Evolutionary conservation across 768 basidiomycete genomes (phyloP), one percentile per base, ranked within the genome.

Genomic region (Lentinula sp.): DNA sequence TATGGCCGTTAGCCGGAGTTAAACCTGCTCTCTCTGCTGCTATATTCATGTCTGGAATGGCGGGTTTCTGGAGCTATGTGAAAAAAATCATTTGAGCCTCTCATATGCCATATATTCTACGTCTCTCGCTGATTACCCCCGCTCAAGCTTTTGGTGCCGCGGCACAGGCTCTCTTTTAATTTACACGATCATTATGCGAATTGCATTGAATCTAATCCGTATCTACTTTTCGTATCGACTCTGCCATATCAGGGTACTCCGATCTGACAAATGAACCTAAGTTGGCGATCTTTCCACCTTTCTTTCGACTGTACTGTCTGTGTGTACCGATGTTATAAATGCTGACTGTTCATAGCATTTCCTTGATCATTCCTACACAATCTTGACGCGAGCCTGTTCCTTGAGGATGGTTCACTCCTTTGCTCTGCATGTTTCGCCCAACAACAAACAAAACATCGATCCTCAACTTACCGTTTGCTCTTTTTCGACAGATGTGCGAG

Each of bases 21-120:
- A 87, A 80, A 73, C 93, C 95, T 66, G 93, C 93, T 64, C 76
- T 95, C 59, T 90, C 90, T 61, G 91, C 95, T 65, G 94, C 93
- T 60, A 89, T 89, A 55, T 75, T 97, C 66, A 89, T 95, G 75
- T 94, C 94, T 66, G 90, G 87, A 66, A 80, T 87, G 71, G 95
- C 96, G 62, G 95, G 95, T 61, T 78, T 86, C 62, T 99, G 96
- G 96, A 93, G 94, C 76, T 90, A 87, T 78, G 84, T 94, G 77
- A 98, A 99, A 83, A 87, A 84, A 77, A 87, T 80, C 70, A 82
- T 95, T 76, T 92, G 82, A 89, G 80, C 68, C 68, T 71, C 71
- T 70, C 70, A 68, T 70, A 66, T 71, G 70, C 78, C 77, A 77
- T 78, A 73, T 86, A 79, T 76, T 76, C 63, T 60, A 61, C 74